Conservation (phyloP, 257 asterid genomes). For the Solanum chmielewskii region DNA sequence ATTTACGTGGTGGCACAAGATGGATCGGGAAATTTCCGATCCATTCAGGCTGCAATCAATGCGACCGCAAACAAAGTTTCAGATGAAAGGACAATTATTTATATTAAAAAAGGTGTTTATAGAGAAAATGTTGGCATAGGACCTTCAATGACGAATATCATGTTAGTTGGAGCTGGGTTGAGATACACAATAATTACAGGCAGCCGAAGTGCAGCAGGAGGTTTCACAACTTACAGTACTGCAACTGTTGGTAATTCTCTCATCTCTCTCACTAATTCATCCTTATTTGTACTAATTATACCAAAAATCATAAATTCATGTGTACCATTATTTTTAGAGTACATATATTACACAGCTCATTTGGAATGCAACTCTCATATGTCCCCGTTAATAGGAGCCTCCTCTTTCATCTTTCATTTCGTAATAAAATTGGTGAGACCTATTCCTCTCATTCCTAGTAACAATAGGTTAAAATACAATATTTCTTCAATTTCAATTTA, state of each 20-base stretch:
- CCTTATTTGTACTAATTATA: not conserved
- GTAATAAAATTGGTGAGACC: not conserved
- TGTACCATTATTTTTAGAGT: not conserved
- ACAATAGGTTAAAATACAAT: not conserved
- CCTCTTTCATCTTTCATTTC: not conserved
- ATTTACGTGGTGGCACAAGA: conserved; percentile 49
- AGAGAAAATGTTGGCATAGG: conserved; percentile 47
- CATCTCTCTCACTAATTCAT: not conserved
- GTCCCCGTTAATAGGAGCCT: not conserved
- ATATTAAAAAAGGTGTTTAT: conserved; percentile 63
- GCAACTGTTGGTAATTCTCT: conserved; percentile 67
- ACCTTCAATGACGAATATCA: conserved; percentile 37
- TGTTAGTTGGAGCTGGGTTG: conserved; percentile 74
- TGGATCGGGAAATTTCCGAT: conserved; percentile 55
- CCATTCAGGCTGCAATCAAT: conserved; percentile 61
- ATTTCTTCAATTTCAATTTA: not conserved
- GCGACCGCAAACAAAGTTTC: conserved; percentile 27
- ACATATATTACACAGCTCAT: not conserved
- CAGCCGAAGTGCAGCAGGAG: conserved; percentile 43
- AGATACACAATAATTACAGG: conserved; percentile 53
- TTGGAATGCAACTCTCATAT: not conserved
- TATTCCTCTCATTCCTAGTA: not conserved
- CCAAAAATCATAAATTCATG: not conserved
- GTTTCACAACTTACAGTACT: conserved; percentile 65
- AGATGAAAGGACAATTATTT: conserved; percentile 40